Base-by-base conservation (phyloP, 129 eudicot species). In the Flaveria robusta region DNA sequence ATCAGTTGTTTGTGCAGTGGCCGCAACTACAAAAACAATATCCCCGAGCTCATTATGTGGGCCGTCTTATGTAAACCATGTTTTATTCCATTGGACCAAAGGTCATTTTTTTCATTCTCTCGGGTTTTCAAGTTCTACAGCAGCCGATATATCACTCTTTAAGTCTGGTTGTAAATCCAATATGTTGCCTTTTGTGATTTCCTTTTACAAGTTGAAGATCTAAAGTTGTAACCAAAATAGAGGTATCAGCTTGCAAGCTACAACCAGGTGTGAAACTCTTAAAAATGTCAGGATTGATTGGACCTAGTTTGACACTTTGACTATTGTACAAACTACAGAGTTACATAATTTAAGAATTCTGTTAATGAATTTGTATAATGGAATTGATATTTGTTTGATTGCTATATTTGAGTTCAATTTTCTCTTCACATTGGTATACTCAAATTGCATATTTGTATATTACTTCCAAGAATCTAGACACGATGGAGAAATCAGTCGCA, bases 1-100 rank as follows among this genome's bases (percentile, higher is more conserved):
- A 93, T 81, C 96, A 93, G 74, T 64, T 93, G 29, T 91, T 87
- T 79, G 96, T 93, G 66, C 96, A 93, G 81, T 93, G 98, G 98
- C 96, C 96, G 2, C 96, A 88, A 66, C 86, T 93, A 41, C 89
- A 91, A 66, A 82, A 43, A 60, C 85, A 85, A 80, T 88, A 91
- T 77, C 92, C 92, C 39, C 85, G 89, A 75, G 88, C 97, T 63
- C 83, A 77, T 46, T 88, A 91, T 63, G 92, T 88, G 65, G 97
- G 95, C 12, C 68, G 95, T 78, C 95, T 91, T 47, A 91, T 91
- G 97, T 91, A 79, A 78, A 34, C 51, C 18, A 6, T 41, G 19
- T 9, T 18, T 66, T 5, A 66, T 66, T 66, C n/a, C 50, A 39
- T 66, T 18, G 34, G 66, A 76, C 52, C 52, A 51, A 66, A 20